Percentiles rank a stretch among this genome's conserved stretches.
These are phyloP conservation scores for Lepidium africanum DNA, from an alignment of 345 rosid genomes.

Conservation along the genomic window DNA sequence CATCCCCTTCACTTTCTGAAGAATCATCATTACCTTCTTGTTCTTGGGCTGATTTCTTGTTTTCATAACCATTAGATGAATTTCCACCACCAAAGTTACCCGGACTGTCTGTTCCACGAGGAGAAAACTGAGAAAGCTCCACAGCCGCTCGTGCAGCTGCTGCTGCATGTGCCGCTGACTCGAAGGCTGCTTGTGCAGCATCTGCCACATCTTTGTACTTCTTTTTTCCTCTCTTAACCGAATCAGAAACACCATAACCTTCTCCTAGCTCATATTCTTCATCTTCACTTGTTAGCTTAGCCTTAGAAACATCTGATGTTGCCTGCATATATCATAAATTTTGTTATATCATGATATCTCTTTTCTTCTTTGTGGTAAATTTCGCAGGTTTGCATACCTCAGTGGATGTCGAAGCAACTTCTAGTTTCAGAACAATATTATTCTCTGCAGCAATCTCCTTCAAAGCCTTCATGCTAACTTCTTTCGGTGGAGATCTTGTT, in stretches of 20 bases:
- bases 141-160: conserved; percentile 91
- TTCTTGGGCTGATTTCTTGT: conserved; percentile 14
- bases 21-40: neutral
- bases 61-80: neutral
- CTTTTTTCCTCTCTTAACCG: conserved; percentile 27
- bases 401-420: conserved; percentile 25
- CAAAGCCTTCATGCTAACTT: conserved; percentile 50
- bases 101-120: conserved; percentile 34
- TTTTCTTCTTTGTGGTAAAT: neutral
- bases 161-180: conserved; percentile 83
- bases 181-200: conserved; percentile 94
- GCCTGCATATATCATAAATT: conserved; percentile 28
- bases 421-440: conserved; percentile 45
- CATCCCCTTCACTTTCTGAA: conserved; percentile 13
- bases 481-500: conserved; percentile 41
- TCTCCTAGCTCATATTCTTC: conserved; percentile 11
- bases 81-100: neutral
- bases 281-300: conserved; percentile 9
- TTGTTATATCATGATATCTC: neutral
- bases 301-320: conserved; percentile 15
- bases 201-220: conserved; percentile 82
- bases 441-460: conserved; percentile 68
- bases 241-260: conserved; percentile 26
- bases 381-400: conserved; percentile 37
- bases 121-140: conserved; percentile 66